Conservation (phyloP, 768 basidiomycete genomes). For the Tylopilus intermedius region DNA sequence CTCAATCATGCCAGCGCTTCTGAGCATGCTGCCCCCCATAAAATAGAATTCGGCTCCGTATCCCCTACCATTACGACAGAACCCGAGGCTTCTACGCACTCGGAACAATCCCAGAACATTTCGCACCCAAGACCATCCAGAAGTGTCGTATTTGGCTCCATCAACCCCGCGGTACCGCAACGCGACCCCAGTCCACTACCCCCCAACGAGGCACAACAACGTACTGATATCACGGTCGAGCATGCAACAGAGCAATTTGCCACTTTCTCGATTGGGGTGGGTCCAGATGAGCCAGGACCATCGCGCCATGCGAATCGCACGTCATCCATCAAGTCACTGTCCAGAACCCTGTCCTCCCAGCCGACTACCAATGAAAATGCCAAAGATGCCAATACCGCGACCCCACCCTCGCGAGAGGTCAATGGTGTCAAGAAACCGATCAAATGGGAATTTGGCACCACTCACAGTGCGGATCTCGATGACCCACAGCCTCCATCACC, state of each 20-base stretch:
- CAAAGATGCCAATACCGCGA: background rate
- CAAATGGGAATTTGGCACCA: constrained; percentile 60
- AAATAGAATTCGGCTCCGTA: constrained; percentile 17
- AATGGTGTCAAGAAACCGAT: constrained; percentile 16
- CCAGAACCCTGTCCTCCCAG: constrained; percentile 8
- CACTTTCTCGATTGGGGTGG: constrained; percentile 43
- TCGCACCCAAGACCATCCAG: constrained; percentile 9
- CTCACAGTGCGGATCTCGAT: constrained; percentile 16
- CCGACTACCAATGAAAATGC: background rate
- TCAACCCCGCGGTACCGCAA: constrained; percentile 29
- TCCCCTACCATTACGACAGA: constrained; percentile 15
- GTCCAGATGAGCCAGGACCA: constrained; percentile 33
- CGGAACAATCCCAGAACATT: constrained; percentile 5
- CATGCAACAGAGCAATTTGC: constrained; percentile 29
- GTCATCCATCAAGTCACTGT: constrained; percentile 19
- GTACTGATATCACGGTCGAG: constrained; percentile 8
- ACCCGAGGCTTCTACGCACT: constrained; percentile 1
- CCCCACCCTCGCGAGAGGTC: constrained; percentile 1
- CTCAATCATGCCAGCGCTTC: constrained; percentile 10
- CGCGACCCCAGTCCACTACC: background rate
- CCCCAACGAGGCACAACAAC: constrained; percentile 4
- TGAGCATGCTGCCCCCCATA: constrained; percentile 8
- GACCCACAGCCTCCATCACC: background rate
- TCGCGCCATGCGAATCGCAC: constrained; percentile 24
- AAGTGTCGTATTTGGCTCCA: constrained; percentile 51